Evolutionary conservation across 2,329 filamentous ascomycete genomes (phyloP), one percentile per base, ranked within the genome.

Genomic region (Penicillium sp.): DNA sequence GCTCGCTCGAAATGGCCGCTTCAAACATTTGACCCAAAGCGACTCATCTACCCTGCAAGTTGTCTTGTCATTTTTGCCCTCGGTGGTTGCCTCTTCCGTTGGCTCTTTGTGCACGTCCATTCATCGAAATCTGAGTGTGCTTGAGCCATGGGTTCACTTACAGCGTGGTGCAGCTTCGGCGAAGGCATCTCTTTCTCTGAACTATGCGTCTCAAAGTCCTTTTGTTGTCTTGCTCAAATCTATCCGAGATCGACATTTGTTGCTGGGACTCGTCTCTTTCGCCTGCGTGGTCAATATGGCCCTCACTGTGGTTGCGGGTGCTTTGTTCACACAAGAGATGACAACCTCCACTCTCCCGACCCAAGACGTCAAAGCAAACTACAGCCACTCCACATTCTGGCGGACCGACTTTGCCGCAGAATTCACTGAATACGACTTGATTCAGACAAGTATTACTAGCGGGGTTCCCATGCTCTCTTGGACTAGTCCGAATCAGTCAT

Each of bases 101-200:
- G 61, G 60, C 7, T 57, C 65, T 4, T 47, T 67, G 5, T 67
- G 64, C 45, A 64, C 57, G 1, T 67, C 65, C 0, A 67, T 67
- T 33, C 61, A 66, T 33, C 63, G 65, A 4, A 65, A 67, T 24
- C 51, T 67, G 26, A 65, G 60, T 18, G 60, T 67, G 5, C 54
- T 67, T 9, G 65, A 67, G 47, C 65, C 65, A 2, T 67, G 65
- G 65, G 64, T 67, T 5, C 64, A 67, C 27, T 56, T 67, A 4
- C 65, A 67, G 36, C 56, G 62, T 2, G 65, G 65, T 4, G 60
- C 56, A 51, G 65, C 59, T 0, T 44, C 52, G 4, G 59, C 59
- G 5, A 52, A 51, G 11, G 47, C 51, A 4, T 66, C 65, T 0
- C 43, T 67, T 32, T 64, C 62, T 0, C 52, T 66, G 47, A 67